Conservation (phyloP, 192 early-diverging fungal species). For the Backusella tuberculispora region DNA sequence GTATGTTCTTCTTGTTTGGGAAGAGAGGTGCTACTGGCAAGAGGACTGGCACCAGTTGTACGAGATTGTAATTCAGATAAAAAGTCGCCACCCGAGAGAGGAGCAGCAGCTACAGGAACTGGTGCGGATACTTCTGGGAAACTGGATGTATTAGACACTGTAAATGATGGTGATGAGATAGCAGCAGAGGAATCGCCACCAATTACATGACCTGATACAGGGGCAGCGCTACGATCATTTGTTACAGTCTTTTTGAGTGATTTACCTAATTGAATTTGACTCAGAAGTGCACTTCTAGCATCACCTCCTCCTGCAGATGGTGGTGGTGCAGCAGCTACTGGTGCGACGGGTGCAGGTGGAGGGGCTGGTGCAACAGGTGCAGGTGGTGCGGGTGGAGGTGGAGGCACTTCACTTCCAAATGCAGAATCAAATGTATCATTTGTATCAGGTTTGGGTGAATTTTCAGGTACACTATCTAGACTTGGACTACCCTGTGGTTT, state of each 20-base stretch:
- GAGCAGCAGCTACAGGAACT: conserved; percentile 32
- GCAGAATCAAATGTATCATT: conserved; percentile 12
- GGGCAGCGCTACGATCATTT: conserved; percentile 62
- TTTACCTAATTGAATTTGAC: conserved; percentile 72
- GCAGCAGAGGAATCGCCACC: neutral
- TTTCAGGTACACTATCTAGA: conserved; percentile 20
- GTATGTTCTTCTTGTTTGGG: neutral
- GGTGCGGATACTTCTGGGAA: neutral
- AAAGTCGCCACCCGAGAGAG: conserved; percentile 53
- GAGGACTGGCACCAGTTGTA: conserved; percentile 22
- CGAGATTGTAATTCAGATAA: conserved; percentile 64
- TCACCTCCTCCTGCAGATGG: conserved; percentile 7
- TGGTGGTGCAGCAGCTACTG: conserved; percentile 19
- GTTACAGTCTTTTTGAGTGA: conserved; percentile 64
- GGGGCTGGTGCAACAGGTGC: conserved; percentile 21
- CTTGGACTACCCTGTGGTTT: conserved; percentile 20
- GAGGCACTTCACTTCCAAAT: conserved; percentile 9
- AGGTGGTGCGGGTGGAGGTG: conserved; percentile 29
- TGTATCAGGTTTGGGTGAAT: conserved; percentile 19
- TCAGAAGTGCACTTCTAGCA: conserved; percentile 61
- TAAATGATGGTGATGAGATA: neutral
- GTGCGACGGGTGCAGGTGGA: conserved; percentile 18
- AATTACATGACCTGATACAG: conserved; percentile 44
- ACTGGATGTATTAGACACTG: neutral
- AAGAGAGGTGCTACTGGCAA: neutral